Evolutionary conservation across 2,329 filamentous ascomycete species (phyloP), one percentile per base, ranked within the genome.

Genomic region (Diaporthe ampelina): DNA sequence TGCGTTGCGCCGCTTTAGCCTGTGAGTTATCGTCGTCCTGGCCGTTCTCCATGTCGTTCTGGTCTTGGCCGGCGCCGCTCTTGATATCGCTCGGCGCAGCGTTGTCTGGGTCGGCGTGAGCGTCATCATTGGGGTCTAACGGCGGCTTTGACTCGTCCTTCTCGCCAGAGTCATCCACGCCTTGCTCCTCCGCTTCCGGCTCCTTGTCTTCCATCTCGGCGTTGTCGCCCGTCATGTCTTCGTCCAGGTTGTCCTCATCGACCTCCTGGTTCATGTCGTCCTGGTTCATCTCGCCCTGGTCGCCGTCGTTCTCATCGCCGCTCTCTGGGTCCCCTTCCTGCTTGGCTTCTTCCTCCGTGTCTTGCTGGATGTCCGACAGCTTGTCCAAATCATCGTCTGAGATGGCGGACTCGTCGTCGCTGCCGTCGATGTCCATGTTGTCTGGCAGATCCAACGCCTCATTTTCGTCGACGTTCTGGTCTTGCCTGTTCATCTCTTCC

Each of bases 261-360:
- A 76, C 77, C n/a, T 81, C 75, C 58, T 83, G 80, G 45, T 97
- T 92, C 88, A 98, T 93, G 77, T 98, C 94, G 56, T 98, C 95
- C 43, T 76, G 74, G 29, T 74, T 67, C 74, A 76, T 76, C 0
- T 72, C 74, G 24, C 61, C 74, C 50, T 70, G 45, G 1, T 76
- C 73, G 26, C 69, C 75, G 0, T 95, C 93, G 19, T 84, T 83
- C 40, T 85, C 81, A n/a, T 81, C 80, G n/a, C 78, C 79, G 5
- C 76, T 72, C 10, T 76, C 72, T 58, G 58, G 70, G 15, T 81
- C 79, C 63, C 82, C 80, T 17, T 82, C 79, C 37, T 83, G 70
- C 45, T 73, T 73, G 6, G 73, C 73, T 15, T 75, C 73, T 29
- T 75, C 73, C 26, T 76, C 73, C 3, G 58, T 26, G 11, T 81